Base-by-base conservation (phyloP, 2,329 filamentous ascomycete genomes). In the Exophiala lecanii-corni region DNA sequence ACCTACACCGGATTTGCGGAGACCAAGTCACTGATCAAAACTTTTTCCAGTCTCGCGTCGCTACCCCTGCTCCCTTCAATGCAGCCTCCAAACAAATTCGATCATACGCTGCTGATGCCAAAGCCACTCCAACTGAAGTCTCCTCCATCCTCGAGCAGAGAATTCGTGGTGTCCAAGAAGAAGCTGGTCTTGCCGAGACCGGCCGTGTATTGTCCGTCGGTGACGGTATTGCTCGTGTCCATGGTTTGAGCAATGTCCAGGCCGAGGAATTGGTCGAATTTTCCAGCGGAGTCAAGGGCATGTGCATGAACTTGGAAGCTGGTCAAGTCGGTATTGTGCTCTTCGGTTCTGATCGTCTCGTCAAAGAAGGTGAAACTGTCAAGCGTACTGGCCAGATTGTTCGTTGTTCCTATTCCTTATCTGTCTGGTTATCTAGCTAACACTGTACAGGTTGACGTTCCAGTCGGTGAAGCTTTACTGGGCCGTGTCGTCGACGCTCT, bases 271-370 rank as follows among this genome's bases (percentile, higher is more conserved):
- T 98, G 71, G 92, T 98, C 70, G 92, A 98, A 89, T 98, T 98
- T 79, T 88, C 92, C 65, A 98, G 92, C 58, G 92, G 92, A 73
- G 92, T 97, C 75, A 97, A 97, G 84, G 92, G 92, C 73, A 98
- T 98, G 92, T 97, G 91, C 87, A 97, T 98, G 91, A 98, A 98
- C 86, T 84, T 98, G 75, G 92, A 98, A 79, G 92, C 92, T 73
- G 92, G 92, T 72, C 92, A 97, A 76, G 92, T 98, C 77, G 92
- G 92, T 95, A 89, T 98, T 66, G 92, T 98, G 82, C 82, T 98
- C 68, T 98, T 98, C 82, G 92, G 92, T 84, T 97, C 92, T 68
- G 92, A 98, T 78, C 89, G 92, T 89, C 81, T 96, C 64, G 92
- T 98, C 82, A 92, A 88, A 81, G 92, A 98, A 76, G 92, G 92